Percentiles rank a stretch among this genome's conserved stretches.
Conservation (phyloP, 768 basidiomycete genomes). For the Mycena pura region DNA sequence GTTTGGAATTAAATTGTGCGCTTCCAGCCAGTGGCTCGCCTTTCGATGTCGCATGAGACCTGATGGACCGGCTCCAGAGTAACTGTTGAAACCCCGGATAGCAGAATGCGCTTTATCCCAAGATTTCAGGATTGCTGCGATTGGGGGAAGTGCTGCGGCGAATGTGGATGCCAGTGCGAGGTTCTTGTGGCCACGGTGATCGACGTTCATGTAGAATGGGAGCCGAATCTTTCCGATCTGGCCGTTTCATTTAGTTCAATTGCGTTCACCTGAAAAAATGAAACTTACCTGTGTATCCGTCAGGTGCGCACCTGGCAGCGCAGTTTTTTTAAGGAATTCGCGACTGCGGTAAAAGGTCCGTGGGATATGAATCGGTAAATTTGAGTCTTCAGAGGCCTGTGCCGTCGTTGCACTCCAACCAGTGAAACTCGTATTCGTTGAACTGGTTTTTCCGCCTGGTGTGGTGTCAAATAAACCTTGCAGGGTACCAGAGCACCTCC, state of each 20-base stretch:
- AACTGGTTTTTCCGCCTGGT: not conserved
- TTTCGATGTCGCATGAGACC: not conserved
- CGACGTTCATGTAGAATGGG: not conserved
- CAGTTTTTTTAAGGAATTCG: not conserved
- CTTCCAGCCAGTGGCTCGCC: not conserved
- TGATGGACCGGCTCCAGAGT: not conserved
- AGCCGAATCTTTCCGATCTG: constrained; percentile 1
- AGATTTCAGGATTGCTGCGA: not conserved
- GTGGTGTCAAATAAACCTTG: not conserved
- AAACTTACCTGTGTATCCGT: not conserved
- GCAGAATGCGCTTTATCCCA: not conserved
- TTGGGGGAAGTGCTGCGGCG: not conserved
- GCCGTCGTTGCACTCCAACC: not conserved
- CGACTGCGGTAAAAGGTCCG: not conserved
- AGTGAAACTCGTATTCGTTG: not conserved
- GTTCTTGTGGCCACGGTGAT: not conserved
- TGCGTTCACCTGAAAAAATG: too few relatives aligned
- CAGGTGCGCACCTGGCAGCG: not conserved
- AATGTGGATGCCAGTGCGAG: not conserved
- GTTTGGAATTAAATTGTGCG: not conserved
- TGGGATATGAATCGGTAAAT: not conserved
- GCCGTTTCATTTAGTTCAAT: not conserved
- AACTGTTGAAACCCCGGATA: not conserved
- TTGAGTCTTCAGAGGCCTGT: not conserved
- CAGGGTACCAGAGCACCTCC: not conserved